Evolutionary conservation across 805 yeast species (phyloP).

Genomic region (Yamadazyma nakazawae): DNA sequence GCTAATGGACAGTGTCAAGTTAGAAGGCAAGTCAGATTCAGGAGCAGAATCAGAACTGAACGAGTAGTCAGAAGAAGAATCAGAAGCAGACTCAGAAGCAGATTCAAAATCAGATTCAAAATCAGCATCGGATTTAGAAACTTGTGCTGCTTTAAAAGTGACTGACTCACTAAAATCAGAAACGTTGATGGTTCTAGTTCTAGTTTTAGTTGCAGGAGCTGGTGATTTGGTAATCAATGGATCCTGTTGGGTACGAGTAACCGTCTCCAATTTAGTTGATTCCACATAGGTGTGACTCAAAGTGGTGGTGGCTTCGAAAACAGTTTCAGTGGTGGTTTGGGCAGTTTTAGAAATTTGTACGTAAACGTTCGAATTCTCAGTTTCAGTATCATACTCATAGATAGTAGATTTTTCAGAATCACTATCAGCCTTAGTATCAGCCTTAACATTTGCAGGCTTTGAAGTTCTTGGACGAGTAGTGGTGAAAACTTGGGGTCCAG

Average conservation of each 20-base stretch:
- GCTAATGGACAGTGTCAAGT: conserved; percentile 8
- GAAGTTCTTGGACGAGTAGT: conserved; percentile 6
- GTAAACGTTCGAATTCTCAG: conserved; percentile 15
- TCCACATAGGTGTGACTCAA: conserved; percentile 21
- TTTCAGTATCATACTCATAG: conserved; percentile 19
- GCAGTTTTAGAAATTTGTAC: conserved; percentile 17
- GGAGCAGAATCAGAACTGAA: not conserved
- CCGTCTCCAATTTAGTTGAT: conserved; percentile 17
- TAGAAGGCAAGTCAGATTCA: not conserved
- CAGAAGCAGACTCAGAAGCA: too few relatives aligned
- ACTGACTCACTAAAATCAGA: conserved; percentile 6
- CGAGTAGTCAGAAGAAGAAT: not conserved
- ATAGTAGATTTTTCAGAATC: conserved; percentile 12
- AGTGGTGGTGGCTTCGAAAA: conserved; percentile 24
- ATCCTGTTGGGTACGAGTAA: conserved; percentile 21
- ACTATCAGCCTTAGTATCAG: not conserved
- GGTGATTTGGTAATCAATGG: conserved; percentile 29
- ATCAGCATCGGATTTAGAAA: not conserved
- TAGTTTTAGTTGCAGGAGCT: conserved; percentile 20
- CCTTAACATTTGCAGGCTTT: not conserved
- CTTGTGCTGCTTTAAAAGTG: conserved; percentile 1
- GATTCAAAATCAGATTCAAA: not conserved
- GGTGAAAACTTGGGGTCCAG: conserved; percentile 14
- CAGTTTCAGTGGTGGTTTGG: conserved; percentile 27
- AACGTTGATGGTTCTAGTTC: conserved; percentile 16